Base-by-base conservation (phyloP, 257 asterid genomes). In the Agastache rugosa region DNA sequence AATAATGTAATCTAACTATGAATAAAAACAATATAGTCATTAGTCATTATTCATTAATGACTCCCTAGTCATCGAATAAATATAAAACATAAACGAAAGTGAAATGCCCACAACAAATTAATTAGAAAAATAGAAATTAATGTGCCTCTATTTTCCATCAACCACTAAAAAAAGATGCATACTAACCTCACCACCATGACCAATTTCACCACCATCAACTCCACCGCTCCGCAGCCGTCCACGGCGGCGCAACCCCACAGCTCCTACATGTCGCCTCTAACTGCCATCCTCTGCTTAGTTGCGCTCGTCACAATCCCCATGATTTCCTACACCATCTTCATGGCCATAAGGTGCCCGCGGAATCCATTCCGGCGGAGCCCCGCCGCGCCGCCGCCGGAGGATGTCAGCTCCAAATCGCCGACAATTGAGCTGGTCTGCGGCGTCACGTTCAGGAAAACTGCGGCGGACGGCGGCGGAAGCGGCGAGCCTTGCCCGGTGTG, bases 401-500 rank as follows among this genome's bases (percentile, higher is more conserved):
- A 27, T 1, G 22, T 10, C 37, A 61, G 60, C 35, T 11, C 48
- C 20, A 77, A 67, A 59, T 63, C 39, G 17, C 72, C 47, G 1
- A 54, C 73, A 0, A 0, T 45, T n/a, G 91, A 83, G 16, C 3
- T 48, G 41, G 58, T 19, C 31, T 75, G 68, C 19, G 83, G 62
- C 5, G 54, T 82, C 0, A 85, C 66, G 81, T 85, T 73, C 67
- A 62, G 41, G 22, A 84, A 80, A 17, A 75, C 77, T 63, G 75
- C 72, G 71, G 35, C 65, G 60, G 85, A 78, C 7, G 31, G 64
- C 54, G 76, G 71, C 17, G 42, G 11, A 6, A 1, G 0, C 34
- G 66, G 15, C 14, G 67, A 35, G 8, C 85, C 82, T 84, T 90
- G 96, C 63, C 85, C 91, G 66, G 91, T 90, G 45, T 90, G 96